Evolutionary conservation across 2,329 filamentous ascomycete genomes (phyloP).

Genomic region (Dryadomyces sulphureus): DNA sequence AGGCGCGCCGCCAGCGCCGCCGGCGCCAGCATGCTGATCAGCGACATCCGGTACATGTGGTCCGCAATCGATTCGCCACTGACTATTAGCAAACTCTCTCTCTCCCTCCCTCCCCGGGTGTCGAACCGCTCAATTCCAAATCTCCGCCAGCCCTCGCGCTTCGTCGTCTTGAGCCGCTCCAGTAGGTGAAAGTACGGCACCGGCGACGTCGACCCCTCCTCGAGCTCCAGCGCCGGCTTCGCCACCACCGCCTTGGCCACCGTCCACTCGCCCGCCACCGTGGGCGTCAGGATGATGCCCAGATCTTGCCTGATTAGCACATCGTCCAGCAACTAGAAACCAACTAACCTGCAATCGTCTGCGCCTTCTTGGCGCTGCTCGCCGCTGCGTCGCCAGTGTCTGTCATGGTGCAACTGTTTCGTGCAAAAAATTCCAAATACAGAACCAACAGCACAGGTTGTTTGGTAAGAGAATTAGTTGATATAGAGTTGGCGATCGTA

Average conservation of each 20-base stretch:
- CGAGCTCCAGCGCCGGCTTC: conserved; percentile 42
- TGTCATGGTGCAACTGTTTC: too few relatives aligned
- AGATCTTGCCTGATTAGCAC: conserved; percentile 15
- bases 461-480: too few relatives aligned
- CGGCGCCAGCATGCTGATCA: conserved; percentile 87
- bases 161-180: conserved; percentile 87
- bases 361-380: background rate
- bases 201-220: conserved; percentile 53
- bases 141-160: conserved; percentile 87
- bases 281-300: conserved; percentile 20
- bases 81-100: background rate
- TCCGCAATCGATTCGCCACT: conserved; percentile 86
- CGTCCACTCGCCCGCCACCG: conserved; percentile 34
- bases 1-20: conserved; percentile 54
- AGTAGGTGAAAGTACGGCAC: conserved; percentile 90
- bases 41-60: conserved; percentile 99
- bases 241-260: conserved; percentile 50
- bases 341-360: background rate
- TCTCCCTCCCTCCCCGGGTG: background rate
- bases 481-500: too few relatives aligned
- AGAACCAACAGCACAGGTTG: too few relatives aligned
- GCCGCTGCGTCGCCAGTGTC: too few relatives aligned
- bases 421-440: too few relatives aligned
- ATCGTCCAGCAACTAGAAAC: background rate
- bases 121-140: conserved; percentile 55